A percentile compares a stretch with the other conserved stretches of the same genome.
Conservation (phyloP, 2,329 filamentous ascomycete species). For the Lachnellula arida region DNA sequence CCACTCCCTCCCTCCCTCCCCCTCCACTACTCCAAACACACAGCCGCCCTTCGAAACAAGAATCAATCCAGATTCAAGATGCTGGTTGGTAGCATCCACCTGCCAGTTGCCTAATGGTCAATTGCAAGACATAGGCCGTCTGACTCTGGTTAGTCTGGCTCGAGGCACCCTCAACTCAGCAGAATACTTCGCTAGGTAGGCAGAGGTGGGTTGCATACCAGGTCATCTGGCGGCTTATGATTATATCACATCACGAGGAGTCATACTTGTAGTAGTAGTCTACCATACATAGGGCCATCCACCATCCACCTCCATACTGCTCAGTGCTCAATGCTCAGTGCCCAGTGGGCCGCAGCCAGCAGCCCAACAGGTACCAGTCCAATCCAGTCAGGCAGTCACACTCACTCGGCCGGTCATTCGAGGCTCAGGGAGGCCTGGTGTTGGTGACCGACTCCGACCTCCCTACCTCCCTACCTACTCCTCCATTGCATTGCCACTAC, state of each 20-base stretch:
- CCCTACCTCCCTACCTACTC: too few species aligned
- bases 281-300: neutral
- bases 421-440: too few species aligned
- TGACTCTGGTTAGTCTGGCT: neutral
- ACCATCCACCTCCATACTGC: slow-evolving; percentile 5
- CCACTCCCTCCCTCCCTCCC: neutral
- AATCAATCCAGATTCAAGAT: neutral
- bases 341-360: slow-evolving; percentile 6
- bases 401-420: too few species aligned
- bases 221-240: slow-evolving; percentile 22
- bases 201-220: slow-evolving; percentile 10
- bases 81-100: neutral
- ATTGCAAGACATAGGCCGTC: neutral
- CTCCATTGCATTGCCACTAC: neutral
- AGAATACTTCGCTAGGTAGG: neutral
- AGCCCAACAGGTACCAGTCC: neutral
- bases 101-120: neutral
- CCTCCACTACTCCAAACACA: neutral
- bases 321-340: neutral
- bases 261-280: slow-evolving; percentile 7
- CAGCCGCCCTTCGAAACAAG: neutral
- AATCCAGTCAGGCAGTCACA: too few species aligned
- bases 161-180: neutral
- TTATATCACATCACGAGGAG: slow-evolving; percentile 17
- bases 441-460: too few species aligned